Percentiles rank a stretch among this genome's conserved stretches.
Evolutionary conservation across 768 basidiomycete species (phyloP).

Genomic region (Exidia glandulosa): DNA sequence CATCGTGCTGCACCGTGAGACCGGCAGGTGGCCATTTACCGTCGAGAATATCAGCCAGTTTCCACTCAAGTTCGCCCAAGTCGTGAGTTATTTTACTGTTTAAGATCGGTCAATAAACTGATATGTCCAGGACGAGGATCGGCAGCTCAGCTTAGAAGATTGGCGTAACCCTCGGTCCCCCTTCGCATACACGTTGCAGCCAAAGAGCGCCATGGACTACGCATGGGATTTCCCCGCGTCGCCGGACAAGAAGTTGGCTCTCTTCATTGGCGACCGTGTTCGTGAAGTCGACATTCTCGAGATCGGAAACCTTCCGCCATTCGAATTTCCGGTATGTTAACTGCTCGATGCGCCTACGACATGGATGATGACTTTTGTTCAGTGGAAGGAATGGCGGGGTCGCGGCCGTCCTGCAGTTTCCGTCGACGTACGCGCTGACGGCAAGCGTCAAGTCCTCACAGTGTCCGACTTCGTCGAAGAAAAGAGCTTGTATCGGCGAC

Average conservation of each 20-base stretch:
- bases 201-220: constrained; percentile 51
- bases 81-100: constrained; percentile 31
- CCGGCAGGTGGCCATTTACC: constrained; percentile 76
- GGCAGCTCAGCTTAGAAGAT: constrained; percentile 29
- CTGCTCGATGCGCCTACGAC: not conserved
- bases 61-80: constrained; percentile 58
- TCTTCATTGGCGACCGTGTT: constrained; percentile 49
- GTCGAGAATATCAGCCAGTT: constrained; percentile 85
- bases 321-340: constrained; percentile 62
- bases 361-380: not conserved
- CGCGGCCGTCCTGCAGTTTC: constrained; percentile 43
- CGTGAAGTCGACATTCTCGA: constrained; percentile 85
- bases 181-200: constrained; percentile 40
- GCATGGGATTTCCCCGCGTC: constrained; percentile 93
- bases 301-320: constrained; percentile 84
- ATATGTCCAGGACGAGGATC: constrained; percentile 30
- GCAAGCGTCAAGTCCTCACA: constrained; percentile 69
- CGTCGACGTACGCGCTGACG: constrained; percentile 86
- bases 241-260: constrained; percentile 62
- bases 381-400: not conserved
- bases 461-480: constrained; percentile 83
- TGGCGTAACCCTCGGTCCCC: constrained; percentile 9
- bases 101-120: constrained; percentile 4
- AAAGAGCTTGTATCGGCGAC: constrained; percentile 76
- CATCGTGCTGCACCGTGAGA: constrained; percentile 55